These are phyloP conservation scores for Lentinus polychrous DNA, from an alignment of 1,284 basidiomycete genomes.

Conservation along the genomic window DNA sequence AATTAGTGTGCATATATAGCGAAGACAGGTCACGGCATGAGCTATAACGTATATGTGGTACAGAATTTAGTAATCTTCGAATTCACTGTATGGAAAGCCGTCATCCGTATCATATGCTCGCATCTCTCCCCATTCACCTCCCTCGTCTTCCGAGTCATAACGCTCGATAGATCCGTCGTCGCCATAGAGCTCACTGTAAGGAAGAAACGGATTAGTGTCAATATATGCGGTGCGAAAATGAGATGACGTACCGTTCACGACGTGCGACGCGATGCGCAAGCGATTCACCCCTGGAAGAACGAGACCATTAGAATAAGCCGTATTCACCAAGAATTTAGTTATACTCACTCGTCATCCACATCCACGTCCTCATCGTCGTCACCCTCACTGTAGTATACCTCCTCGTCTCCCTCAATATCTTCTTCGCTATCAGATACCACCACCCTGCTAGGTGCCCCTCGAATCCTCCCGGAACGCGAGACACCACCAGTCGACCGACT, in stretches of 20 bases:
- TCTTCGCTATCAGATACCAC: constrained; percentile 1
- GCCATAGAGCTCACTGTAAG: constrained; percentile 10
- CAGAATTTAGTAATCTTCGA: no score
- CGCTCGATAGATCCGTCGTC: constrained; percentile 10
- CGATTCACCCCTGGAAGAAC: not conserved
- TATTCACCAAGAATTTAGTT: not conserved
- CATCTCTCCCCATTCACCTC: no score
- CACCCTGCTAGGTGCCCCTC: not conserved
- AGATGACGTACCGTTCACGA: constrained; percentile 8
- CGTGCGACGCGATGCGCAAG: constrained; percentile 10
- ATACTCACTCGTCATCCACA: constrained; percentile 7
- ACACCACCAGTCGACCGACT: not conserved
- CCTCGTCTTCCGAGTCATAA: no score
- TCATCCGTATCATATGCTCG: no score
- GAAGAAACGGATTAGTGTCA: not conserved
- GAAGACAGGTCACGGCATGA: no score
- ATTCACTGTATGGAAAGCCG: no score
- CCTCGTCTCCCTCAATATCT: not conserved
- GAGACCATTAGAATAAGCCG: not conserved
- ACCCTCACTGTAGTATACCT: not conserved
- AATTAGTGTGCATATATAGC: no score
- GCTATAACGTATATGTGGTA: no score
- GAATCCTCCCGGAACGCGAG: not conserved
- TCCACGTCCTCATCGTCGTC: constrained; percentile 4
- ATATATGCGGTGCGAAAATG: not conserved